A percentile compares a stretch with the other conserved stretches of the same genome.
Conservation (phyloP, 2,329 filamentous ascomycete genomes). For the Erysiphe pulchra region DNA sequence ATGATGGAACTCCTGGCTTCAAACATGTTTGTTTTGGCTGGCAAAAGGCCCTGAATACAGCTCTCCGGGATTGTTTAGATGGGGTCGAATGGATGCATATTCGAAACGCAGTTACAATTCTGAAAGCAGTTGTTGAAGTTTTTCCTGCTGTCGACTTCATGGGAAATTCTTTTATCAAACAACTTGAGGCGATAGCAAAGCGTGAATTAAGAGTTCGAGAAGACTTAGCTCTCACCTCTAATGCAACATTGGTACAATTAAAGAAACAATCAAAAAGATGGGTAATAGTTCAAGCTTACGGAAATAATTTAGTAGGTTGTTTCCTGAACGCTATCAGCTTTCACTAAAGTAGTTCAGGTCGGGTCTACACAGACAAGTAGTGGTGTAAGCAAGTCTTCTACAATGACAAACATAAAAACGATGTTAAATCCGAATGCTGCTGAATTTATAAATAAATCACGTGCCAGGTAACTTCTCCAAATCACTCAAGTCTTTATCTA, state of each 20-base stretch:
- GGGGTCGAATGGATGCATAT: constrained; percentile 93
- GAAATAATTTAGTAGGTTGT: constrained; percentile 8
- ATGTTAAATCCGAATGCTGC: constrained; percentile 31
- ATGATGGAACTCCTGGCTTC: constrained; percentile 65
- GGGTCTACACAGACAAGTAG: constrained; percentile 3
- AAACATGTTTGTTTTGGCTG: constrained; percentile 67
- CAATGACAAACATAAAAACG: constrained; percentile 11
- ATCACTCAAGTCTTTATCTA: constrained; percentile 11
- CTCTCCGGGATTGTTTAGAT: constrained; percentile 58
- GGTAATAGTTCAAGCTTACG: constrained; percentile 52
- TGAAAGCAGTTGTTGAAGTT: constrained; percentile 54
- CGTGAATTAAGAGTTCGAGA: constrained; percentile 37
- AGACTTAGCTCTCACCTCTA: constrained; percentile 51
- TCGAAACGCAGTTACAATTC: constrained; percentile 72
- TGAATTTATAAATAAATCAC: constrained; percentile 33
- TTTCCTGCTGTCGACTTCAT: constrained; percentile 86
- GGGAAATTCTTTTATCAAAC: constrained; percentile 37
- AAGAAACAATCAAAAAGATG: constrained; percentile 40
- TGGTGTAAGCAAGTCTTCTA: constrained; percentile 1
- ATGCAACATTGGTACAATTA: constrained; percentile 44
- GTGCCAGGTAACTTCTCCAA: constrained; percentile 11
- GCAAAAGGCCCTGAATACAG: constrained; percentile 60
- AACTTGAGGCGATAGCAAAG: constrained; percentile 38
- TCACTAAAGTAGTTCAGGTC: background rate
- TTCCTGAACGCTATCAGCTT: too few species aligned